Conservation (phyloP, 2,329 filamentous ascomycete species). For the Cryphonectria japonica region DNA sequence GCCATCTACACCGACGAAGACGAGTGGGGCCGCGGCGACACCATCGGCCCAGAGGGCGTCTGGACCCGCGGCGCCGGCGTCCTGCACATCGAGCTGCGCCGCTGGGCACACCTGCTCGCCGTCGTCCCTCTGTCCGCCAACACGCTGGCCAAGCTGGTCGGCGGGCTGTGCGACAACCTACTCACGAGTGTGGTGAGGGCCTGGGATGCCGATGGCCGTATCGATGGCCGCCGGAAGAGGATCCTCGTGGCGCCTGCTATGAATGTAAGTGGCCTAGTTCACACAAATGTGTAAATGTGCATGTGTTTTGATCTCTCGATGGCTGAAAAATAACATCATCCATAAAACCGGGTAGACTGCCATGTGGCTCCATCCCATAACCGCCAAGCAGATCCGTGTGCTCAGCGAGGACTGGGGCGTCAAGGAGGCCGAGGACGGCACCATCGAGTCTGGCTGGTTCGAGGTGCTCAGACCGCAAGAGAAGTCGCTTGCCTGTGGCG, state of each 20-base stretch:
- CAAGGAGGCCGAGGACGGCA: constrained; percentile 36
- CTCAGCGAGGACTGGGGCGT: constrained; percentile 77
- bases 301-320: constrained; percentile 42
- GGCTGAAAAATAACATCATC: background rate
- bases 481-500: constrained; percentile 83
- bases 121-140: constrained; percentile 85
- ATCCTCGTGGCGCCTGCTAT: constrained; percentile 69
- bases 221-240: constrained; percentile 62
- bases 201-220: constrained; percentile 76
- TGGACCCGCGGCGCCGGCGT: constrained; percentile 83
- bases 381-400: constrained; percentile 69
- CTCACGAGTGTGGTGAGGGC: constrained; percentile 76
- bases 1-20: constrained; percentile 81
- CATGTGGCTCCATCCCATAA: constrained; percentile 89
- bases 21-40: constrained; percentile 64
- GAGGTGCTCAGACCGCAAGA: constrained; percentile 73
- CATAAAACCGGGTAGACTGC: constrained; percentile 41
- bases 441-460: constrained; percentile 49
- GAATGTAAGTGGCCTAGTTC: constrained; percentile 18
- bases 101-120: constrained; percentile 79
- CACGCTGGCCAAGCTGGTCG: constrained; percentile 79
- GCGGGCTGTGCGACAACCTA: constrained; percentile 78
- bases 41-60: constrained; percentile 49
- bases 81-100: constrained; percentile 85
- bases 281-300: too few relatives aligned